These are phyloP conservation scores for Chlorella sp. DNA, from an alignment of 139 green algal genomes.

Conservation along the genomic window DNA sequence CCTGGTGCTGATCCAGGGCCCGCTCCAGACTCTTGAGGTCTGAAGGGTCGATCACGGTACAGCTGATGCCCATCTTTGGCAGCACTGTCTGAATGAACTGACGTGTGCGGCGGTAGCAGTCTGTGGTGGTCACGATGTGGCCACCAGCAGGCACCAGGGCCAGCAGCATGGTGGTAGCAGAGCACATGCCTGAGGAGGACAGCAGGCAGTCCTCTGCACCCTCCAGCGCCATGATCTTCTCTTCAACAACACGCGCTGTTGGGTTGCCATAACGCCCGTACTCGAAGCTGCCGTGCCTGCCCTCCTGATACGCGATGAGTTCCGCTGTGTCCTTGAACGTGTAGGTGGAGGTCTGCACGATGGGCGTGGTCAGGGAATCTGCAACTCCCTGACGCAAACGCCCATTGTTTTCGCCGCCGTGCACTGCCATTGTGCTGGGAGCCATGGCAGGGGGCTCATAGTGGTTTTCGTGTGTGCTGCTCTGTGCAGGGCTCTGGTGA, in stretches of 20 bases:
- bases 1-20: constrained; percentile 61
- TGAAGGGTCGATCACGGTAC: constrained; percentile 91
- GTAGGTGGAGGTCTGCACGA: constrained; percentile 96
- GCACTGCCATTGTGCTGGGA: constrained; percentile 11
- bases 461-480: too few species aligned
- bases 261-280: constrained; percentile 96
- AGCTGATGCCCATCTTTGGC: constrained; percentile 78
- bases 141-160: constrained; percentile 89
- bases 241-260: constrained; percentile 77
- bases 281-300: constrained; percentile 83
- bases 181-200: constrained; percentile 90
- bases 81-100: constrained; percentile 96
- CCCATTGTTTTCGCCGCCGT: constrained; percentile 76
- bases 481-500: too few species aligned
- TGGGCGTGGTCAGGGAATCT: constrained; percentile 96
- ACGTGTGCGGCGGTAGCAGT: constrained; percentile 97
- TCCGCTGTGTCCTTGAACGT: constrained; percentile 84
- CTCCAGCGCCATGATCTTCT: constrained; percentile 94
- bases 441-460: too few species aligned
- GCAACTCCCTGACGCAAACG: constrained; percentile 59
- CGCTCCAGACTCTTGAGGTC: constrained; percentile 75
- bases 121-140: constrained; percentile 98
- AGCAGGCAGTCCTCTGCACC: constrained; percentile 93
- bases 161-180: constrained; percentile 96
- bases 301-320: constrained; percentile 97